A percentile compares a stretch with the other conserved stretches of the same genome.
These are phyloP conservation scores for Hysterium pulicare DNA, from an alignment of 2,329 filamentous ascomycete species.

Conservation along the genomic window DNA sequence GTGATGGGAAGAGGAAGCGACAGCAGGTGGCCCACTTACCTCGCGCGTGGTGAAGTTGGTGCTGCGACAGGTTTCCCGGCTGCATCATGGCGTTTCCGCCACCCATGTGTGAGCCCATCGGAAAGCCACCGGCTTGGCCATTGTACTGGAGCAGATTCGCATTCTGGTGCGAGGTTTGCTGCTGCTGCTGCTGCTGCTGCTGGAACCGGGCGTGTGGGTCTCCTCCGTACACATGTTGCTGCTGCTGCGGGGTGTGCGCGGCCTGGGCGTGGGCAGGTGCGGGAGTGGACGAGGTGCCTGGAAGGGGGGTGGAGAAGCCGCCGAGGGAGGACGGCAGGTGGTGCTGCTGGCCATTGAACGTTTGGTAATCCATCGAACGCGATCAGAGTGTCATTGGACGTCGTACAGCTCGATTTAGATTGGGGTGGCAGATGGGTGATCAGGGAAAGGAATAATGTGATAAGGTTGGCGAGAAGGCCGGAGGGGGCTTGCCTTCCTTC, in stretches of 20 bases:
- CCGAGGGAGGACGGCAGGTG: conserved; percentile 26
- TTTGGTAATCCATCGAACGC: conserved; percentile 36
- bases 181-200: conserved; percentile 13
- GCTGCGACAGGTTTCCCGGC: conserved; percentile 31
- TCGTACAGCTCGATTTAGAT: conserved; percentile 38
- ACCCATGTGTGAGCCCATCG: conserved; percentile 19
- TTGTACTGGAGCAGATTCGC: conserved; percentile 22
- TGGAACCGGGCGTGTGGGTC: conserved; percentile 34
- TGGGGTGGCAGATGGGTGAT: conserved; percentile 27
- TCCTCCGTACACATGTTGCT: conserved; percentile 10
- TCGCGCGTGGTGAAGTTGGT: conserved; percentile 36
- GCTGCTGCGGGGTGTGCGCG: conserved; percentile 25
- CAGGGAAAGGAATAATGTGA: conserved; percentile 31
- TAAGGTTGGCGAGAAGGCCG: conserved; percentile 16
- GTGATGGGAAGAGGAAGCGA: conserved; percentile 10
- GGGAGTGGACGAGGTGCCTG: conserved; percentile 14
- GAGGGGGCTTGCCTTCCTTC: background rate
- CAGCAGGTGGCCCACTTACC: conserved; percentile 32
- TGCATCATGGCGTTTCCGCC: conserved; percentile 33
- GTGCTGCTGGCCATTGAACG: conserved; percentile 20
- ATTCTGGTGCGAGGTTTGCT: background rate
- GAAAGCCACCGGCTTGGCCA: conserved; percentile 25
- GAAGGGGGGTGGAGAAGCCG: conserved; percentile 27
- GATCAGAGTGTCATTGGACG: conserved; percentile 34
- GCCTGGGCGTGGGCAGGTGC: conserved; percentile 14